A percentile compares a stretch with the other conserved stretches of the same genome.
Conservation (phyloP, 805 yeast genomes). For the Brettanomyces sp. region DNA sequence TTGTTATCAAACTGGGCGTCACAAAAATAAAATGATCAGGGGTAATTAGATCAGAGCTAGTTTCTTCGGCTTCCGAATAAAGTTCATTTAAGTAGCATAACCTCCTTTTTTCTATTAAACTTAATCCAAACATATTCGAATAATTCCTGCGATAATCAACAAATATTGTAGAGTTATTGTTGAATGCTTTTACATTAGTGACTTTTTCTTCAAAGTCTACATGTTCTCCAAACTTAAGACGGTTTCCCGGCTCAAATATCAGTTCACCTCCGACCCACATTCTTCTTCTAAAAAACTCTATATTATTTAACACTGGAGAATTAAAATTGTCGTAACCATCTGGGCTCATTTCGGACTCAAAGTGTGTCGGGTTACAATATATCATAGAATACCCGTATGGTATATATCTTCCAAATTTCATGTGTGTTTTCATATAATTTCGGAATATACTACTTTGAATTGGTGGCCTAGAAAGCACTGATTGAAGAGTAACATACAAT, state of each 20-base stretch:
- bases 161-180: constrained; percentile 29
- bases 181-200: constrained; percentile 25
- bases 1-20: constrained; percentile 32
- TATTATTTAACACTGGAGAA: constrained; percentile 37
- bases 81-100: constrained; percentile 49
- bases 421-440: constrained; percentile 2
- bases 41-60: not conserved
- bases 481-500: constrained; percentile 20
- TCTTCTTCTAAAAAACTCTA: constrained; percentile 40
- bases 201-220: constrained; percentile 48
- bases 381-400: constrained; percentile 58
- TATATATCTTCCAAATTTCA: constrained; percentile 12
- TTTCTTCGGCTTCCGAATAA: constrained; percentile 5
- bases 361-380: constrained; percentile 52
- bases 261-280: constrained; percentile 77
- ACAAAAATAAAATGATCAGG: constrained; percentile 21
- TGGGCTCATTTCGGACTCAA: constrained; percentile 36
- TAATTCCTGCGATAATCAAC: constrained; percentile 51
- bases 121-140: constrained; percentile 14
- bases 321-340: constrained; percentile 84
- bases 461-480: constrained; percentile 4
- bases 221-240: constrained; percentile 27
- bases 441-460: too few species aligned
- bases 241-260: constrained; percentile 24
- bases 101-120: constrained; percentile 44